Base-by-base conservation (phyloP, 23 red algal genomes). In the Gracilaria gracilis region DNA sequence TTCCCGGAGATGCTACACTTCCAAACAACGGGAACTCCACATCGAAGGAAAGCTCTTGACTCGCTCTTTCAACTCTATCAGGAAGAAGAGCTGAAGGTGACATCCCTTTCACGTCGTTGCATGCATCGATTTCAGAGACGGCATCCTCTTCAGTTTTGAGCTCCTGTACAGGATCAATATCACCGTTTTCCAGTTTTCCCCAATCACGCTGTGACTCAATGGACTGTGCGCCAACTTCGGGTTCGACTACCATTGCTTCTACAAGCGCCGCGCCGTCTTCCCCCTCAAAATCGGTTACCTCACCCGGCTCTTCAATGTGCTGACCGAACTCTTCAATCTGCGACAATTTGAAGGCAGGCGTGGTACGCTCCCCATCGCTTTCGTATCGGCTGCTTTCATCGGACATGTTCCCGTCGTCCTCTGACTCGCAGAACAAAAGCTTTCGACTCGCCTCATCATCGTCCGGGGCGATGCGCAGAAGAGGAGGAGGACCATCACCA, bases 331-430 rank as follows among this genome's bases (percentile, higher is more conserved):
- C 27, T 7, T 46, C 38, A 27, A 31, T 35, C 39, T 77, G 72
- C 27, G 72, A 48, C 9, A 77, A 42, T 20, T 50, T 77, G n/a
- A 77, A 15, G 27, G 38, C 72, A 25, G 72, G 72, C 31, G 72
- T 77, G 17, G 42, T 77, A 12, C 72, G 23, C 20, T 77, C 72
- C 27, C 11, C 72, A 31, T 77, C 72, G 25, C 40, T 77, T 50
- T 50, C 72, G 28, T 77, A 77, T 23, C n/a, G 38, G 28, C 72
- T 77, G 46, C 72, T 77, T 23, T 77, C 72, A 33, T 77, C 72
- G 11, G 46, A 77, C 12, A 51, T 25, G 46, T 77, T 77, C 27
- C 69, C 39, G 5, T 51, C 72, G 25, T 77, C 72, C n/a, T 77
- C 72, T 29, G 72, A 39, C 0, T 77, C 72, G 8, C 9, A 77